A percentile compares a stretch with the other conserved stretches of the same genome.
phyloP scores from a whole-genome alignment of 768 basidiomycete species.

The Cyclocybe aegerita region DNA sequence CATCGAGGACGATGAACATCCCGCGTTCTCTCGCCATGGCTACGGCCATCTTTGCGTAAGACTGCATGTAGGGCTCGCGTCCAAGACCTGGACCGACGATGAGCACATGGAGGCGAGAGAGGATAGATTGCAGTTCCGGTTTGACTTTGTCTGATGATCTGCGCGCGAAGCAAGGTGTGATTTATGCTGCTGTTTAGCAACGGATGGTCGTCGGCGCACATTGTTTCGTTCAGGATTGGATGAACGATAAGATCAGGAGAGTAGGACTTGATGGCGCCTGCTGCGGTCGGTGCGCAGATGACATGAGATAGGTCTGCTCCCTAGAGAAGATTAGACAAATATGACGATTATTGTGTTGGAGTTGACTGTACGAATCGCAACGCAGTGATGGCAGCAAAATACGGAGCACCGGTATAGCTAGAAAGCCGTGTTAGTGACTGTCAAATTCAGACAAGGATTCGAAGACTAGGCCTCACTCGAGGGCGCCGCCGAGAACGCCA shows the following conservation, averaged over 20 bases:
- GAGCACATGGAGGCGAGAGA: conserved; percentile 88
- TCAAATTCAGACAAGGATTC: not conserved
- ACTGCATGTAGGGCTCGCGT: conserved; percentile 87
- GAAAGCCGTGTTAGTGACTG: not conserved
- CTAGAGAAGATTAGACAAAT: conserved; percentile 31
- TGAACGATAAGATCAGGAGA: conserved; percentile 98
- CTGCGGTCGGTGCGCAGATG: conserved; percentile 92
- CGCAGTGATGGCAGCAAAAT: conserved; percentile 91
- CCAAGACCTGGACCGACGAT: conserved; percentile 95
- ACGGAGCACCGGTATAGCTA: conserved; percentile 97
- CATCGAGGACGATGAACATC: conserved; percentile 93
- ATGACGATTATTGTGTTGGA: not conserved
- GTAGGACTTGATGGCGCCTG: conserved; percentile 93
- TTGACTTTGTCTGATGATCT: conserved; percentile 52
- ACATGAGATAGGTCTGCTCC: conserved; percentile 96
- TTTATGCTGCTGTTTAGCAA: not conserved
- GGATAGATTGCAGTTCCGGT: conserved; percentile 59
- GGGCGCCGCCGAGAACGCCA: conserved; percentile 90
- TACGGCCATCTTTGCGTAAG: conserved; percentile 75
- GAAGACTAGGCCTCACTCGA: conserved; percentile 64
- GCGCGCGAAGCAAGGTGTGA: not conserved
- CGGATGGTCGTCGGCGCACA: conserved; percentile 35
- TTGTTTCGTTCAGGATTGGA: conserved; percentile 75
- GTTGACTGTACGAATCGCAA: conserved; percentile 66
- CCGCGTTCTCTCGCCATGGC: conserved; percentile 66